Evolutionary conservation across 169 alveolate species (phyloP).

Genomic region (Eimeria brunetti): DNA sequence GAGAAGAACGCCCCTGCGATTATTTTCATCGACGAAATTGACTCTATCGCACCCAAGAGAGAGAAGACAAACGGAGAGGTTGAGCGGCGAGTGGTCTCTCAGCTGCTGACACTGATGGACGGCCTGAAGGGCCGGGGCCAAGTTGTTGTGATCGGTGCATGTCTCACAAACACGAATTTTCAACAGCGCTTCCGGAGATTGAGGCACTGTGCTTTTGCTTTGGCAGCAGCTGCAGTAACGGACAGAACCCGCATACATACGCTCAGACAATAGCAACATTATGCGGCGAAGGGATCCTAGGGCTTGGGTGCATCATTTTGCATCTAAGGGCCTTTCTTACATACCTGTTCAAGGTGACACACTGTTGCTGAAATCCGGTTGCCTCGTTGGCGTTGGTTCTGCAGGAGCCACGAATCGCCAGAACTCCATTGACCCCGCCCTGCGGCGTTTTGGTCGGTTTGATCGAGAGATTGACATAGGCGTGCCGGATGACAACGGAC

Average conservation of each 20-base stretch:
- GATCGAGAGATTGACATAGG: slow-evolving; percentile 99
- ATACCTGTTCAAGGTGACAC: slow-evolving; percentile 93
- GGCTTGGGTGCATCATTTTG: slow-evolving; percentile 98
- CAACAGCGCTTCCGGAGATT: not conserved
- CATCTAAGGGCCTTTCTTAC: slow-evolving; percentile 81
- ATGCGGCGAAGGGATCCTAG: not conserved
- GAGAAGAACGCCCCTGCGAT: slow-evolving; percentile 99
- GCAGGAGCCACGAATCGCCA: slow-evolving; percentile 98
- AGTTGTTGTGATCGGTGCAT: slow-evolving; percentile 97
- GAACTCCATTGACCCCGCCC: slow-evolving; percentile 99
- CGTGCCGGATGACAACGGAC: slow-evolving; percentile 99
- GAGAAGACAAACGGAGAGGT: slow-evolving; percentile 99
- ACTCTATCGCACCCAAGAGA: slow-evolving; percentile 99
- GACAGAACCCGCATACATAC: not conserved
- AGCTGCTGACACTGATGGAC: slow-evolving; percentile 99
- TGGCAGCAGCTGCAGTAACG: not conserved
- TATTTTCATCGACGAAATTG: slow-evolving; percentile 99
- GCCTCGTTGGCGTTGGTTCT: slow-evolving; percentile 69
- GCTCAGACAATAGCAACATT: not conserved
- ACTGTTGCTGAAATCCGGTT: slow-evolving; percentile 94
- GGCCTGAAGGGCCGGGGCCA: slow-evolving; percentile 99
- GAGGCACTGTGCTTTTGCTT: not conserved
- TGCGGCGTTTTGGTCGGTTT: slow-evolving; percentile 98
- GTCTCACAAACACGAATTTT: not conserved
- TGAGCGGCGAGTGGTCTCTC: slow-evolving; percentile 99